Percentiles rank a stretch among this genome's conserved stretches.
phyloP scores from a whole-genome alignment of 768 basidiomycete genomes.

The Cubamyces lactineus region DNA sequence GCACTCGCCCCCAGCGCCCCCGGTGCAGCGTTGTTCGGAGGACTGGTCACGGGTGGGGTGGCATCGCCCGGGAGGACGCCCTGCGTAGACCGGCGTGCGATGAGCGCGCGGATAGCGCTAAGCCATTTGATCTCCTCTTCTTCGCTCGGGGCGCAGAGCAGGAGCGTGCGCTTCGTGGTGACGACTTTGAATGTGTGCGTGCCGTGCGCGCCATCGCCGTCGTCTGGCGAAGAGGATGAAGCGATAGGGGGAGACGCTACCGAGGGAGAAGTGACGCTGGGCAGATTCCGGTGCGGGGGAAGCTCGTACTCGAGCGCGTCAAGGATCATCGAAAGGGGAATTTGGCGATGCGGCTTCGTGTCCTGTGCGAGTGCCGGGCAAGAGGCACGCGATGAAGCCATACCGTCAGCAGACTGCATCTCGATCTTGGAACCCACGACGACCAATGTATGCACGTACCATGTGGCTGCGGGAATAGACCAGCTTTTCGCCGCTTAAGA shows the following conservation, averaged over 20 bases:
- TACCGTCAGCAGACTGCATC: slow-evolving; percentile 13
- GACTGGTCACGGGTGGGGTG: slow-evolving; percentile 22
- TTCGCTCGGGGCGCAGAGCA: slow-evolving; percentile 93
- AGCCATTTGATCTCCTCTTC: slow-evolving; percentile 93
- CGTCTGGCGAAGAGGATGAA: slow-evolving; percentile 25
- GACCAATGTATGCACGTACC: slow-evolving; percentile 56
- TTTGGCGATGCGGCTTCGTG: slow-evolving; percentile 83
- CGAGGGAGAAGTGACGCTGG: slow-evolving; percentile 36
- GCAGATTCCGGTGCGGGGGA: slow-evolving; percentile 47
- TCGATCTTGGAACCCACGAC: slow-evolving; percentile 8
- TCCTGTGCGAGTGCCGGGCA: slow-evolving; percentile 56
- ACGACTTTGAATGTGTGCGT: slow-evolving; percentile 92
- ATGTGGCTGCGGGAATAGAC: slow-evolving; percentile 94
- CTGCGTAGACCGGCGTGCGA: slow-evolving; percentile 62
- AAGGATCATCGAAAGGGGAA: slow-evolving; percentile 82
- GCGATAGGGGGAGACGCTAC: slow-evolving; percentile 38
- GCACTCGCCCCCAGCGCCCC: background rate
- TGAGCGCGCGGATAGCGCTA: slow-evolving; percentile 89
- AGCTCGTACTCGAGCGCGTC: slow-evolving; percentile 91
- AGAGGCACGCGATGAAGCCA: background rate
- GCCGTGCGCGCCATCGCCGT: slow-evolving; percentile 50
- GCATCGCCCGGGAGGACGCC: slow-evolving; percentile 39
- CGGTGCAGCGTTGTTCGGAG: slow-evolving; percentile 2
- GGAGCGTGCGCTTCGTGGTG: slow-evolving; percentile 86
- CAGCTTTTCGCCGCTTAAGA: slow-evolving; percentile 83